Evolutionary conservation across 2,329 filamentous ascomycete species (phyloP).

Genomic region (Pseudogymnoascus sp.): DNA sequence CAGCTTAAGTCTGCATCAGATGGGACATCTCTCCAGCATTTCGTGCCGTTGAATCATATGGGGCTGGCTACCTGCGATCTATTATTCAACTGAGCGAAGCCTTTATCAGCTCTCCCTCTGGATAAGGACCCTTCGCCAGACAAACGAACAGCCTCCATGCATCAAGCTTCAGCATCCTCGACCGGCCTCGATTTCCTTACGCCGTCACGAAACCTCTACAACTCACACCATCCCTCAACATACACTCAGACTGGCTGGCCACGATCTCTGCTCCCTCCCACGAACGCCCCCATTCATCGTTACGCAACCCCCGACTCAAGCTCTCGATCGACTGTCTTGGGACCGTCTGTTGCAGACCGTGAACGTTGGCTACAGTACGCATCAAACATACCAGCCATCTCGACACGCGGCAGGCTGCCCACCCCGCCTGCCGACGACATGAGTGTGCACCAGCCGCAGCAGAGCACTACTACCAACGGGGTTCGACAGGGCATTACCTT

Average conservation of each 20-base stretch:
- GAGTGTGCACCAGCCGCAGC: slow-evolving; percentile 40
- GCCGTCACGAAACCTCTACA: slow-evolving; percentile 12
- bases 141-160: slow-evolving; percentile 21
- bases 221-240: slow-evolving; percentile 1
- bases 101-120: background rate
- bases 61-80: background rate
- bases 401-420: slow-evolving; percentile 33
- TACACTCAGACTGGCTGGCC: slow-evolving; percentile 8
- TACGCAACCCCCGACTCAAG: background rate
- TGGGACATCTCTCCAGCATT: background rate
- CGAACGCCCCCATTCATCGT: background rate
- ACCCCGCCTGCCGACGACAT: slow-evolving; percentile 46
- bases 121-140: background rate
- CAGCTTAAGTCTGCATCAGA: background rate
- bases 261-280: background rate
- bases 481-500: slow-evolving; percentile 31
- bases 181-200: slow-evolving; percentile 24
- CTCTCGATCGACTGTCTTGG: background rate
- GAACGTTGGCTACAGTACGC: slow-evolving; percentile 13
- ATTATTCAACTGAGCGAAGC: background rate
- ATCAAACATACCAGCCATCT: slow-evolving; percentile 19
- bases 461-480: slow-evolving; percentile 40
- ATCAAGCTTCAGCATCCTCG: slow-evolving; percentile 25
- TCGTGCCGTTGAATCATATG: background rate
- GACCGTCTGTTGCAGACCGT: background rate